Conservation (phyloP, 768 basidiomycete genomes). For the Serendipita sp. region DNA sequence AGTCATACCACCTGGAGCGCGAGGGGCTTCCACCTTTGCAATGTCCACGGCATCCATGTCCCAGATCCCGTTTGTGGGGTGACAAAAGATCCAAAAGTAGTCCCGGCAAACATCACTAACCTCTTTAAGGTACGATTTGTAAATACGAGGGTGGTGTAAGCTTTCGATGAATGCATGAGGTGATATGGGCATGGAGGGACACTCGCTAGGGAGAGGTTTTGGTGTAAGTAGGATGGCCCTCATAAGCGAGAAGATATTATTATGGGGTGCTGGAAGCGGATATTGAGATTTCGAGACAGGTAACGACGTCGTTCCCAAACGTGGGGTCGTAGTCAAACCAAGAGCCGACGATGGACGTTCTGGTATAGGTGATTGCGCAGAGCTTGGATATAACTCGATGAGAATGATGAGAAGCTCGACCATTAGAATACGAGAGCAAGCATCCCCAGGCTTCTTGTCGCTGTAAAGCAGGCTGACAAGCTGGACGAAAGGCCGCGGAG, state of each 20-base stretch:
- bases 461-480: constrained; percentile 77
- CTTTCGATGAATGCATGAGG: constrained; percentile 71
- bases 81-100: constrained; percentile 96
- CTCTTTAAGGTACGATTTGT: constrained; percentile 69
- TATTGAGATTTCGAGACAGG: constrained; percentile 27
- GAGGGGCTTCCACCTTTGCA: constrained; percentile 68
- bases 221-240: constrained; percentile 61
- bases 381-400: constrained; percentile 69
- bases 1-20: constrained; percentile 95
- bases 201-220: constrained; percentile 48
- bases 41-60: constrained; percentile 69
- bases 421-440: constrained; percentile 79
- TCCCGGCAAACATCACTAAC: constrained; percentile 83
- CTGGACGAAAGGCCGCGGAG: constrained; percentile 76
- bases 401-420: constrained; percentile 72
- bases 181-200: constrained; percentile 41
- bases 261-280: constrained; percentile 55
- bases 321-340: constrained; percentile 14
- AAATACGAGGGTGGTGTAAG: constrained; percentile 52
- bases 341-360: constrained; percentile 16
- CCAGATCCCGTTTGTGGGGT: constrained; percentile 89
- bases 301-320: constrained; percentile 25
- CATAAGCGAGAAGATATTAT: constrained; percentile 54
- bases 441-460: constrained; percentile 95
- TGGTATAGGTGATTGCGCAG: constrained; percentile 43